Evolutionary conservation across 345 rosid species (phyloP).

Genomic region (Cardiospermum halicacabum): DNA sequence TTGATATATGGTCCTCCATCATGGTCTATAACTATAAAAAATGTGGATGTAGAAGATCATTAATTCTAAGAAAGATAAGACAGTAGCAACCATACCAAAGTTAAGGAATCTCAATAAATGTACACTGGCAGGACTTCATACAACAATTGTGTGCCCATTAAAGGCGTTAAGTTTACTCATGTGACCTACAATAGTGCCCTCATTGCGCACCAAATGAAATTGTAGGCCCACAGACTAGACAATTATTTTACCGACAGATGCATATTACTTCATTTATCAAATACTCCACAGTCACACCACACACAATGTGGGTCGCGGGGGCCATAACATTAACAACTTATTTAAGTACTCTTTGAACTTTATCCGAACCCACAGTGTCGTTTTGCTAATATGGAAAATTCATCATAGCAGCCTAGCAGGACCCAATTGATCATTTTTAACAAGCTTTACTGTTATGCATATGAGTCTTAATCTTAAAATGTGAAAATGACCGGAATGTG

Average conservation of each 20-base stretch:
- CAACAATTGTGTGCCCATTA: too few relatives aligned
- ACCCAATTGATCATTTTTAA: too few relatives aligned
- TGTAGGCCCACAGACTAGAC: background rate
- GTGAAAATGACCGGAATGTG: background rate
- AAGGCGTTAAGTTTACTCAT: too few relatives aligned
- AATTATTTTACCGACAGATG: background rate
- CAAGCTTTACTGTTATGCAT: too few relatives aligned
- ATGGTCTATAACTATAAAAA: too few relatives aligned
- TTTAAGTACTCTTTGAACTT: too few relatives aligned
- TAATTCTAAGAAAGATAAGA: background rate
- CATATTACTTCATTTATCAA: background rate
- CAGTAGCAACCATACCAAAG: background rate
- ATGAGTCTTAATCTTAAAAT: too few relatives aligned
- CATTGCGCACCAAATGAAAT: background rate
- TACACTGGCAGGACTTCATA: background rate
- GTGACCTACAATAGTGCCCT: background rate
- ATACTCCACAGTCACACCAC: slow-evolving; percentile 1
- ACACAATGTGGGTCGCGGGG: background rate
- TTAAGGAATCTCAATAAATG: background rate
- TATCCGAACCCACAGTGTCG: too few relatives aligned
- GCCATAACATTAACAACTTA: background rate
- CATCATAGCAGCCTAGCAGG: too few relatives aligned
- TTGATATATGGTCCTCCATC: too few relatives aligned
- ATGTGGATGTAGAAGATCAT: slow-evolving; percentile 2
- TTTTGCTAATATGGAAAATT: too few relatives aligned